These are phyloP conservation scores for Ascochyta fabae DNA, from an alignment of 2,329 filamentous ascomycete genomes.

Conservation along the genomic window DNA sequence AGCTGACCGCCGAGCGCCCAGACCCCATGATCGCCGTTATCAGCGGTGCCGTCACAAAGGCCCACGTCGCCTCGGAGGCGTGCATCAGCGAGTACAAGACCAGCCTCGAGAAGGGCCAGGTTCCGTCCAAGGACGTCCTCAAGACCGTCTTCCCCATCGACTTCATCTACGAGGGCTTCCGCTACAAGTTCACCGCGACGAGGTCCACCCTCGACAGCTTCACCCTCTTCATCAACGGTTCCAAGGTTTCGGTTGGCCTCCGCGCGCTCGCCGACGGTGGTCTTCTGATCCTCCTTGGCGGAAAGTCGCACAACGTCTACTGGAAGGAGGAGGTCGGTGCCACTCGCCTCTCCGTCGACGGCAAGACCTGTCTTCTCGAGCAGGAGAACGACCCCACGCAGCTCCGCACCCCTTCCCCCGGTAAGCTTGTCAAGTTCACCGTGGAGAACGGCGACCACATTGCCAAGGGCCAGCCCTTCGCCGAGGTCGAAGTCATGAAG, in stretches of 20 bases:
- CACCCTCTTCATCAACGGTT: slow-evolving; percentile 98
- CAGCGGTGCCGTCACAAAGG: slow-evolving; percentile 93
- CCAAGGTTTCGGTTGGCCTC: slow-evolving; percentile 91
- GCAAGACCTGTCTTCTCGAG: slow-evolving; percentile 97
- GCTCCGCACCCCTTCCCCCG: slow-evolving; percentile 89
- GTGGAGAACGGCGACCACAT: slow-evolving; percentile 96
- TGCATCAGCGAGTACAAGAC: slow-evolving; percentile 86
- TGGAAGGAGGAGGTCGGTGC: slow-evolving; percentile 99
- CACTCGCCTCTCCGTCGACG: slow-evolving; percentile 92
- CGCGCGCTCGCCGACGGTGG: slow-evolving; percentile 93
- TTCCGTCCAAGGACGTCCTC: slow-evolving; percentile 92
- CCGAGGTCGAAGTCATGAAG: slow-evolving; percentile 99
- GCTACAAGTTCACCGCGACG: slow-evolving; percentile 98
- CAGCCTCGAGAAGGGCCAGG: slow-evolving; percentile 95
- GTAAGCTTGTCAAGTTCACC: slow-evolving; percentile 97
- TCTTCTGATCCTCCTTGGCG: slow-evolving; percentile 85
- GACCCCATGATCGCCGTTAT: slow-evolving; percentile 94
- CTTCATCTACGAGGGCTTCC: slow-evolving; percentile 96
- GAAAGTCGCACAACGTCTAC: slow-evolving; percentile 97
- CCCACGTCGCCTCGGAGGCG: slow-evolving; percentile 89
- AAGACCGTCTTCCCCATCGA: slow-evolving; percentile 98
- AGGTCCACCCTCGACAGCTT: slow-evolving; percentile 92
- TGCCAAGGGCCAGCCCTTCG: slow-evolving; percentile 88
- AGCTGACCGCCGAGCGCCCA: slow-evolving; percentile 92
- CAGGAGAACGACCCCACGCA: slow-evolving; percentile 99